Conservation (phyloP, 1,284 basidiomycete genomes). For the Pascua sp. region DNA sequence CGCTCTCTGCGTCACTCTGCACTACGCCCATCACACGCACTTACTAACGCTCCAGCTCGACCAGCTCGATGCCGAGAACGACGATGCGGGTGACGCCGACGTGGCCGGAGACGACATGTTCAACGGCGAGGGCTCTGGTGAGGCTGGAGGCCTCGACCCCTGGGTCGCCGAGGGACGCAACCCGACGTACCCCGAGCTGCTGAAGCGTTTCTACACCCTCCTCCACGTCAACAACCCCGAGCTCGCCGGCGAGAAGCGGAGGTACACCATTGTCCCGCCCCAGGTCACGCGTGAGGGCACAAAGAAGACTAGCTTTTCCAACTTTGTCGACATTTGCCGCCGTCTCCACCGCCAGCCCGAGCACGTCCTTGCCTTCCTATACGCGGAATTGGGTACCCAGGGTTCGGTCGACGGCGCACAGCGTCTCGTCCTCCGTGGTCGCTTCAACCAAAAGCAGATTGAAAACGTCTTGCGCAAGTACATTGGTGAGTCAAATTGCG, state of each 20-base stretch:
- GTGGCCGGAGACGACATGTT: slow-evolving; percentile 77
- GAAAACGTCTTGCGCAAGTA: slow-evolving; percentile 96
- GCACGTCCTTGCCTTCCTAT: slow-evolving; percentile 96
- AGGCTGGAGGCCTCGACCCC: slow-evolving; percentile 51
- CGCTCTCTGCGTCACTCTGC: neutral
- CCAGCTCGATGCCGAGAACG: slow-evolving; percentile 53
- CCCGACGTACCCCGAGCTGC: slow-evolving; percentile 88
- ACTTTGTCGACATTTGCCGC: slow-evolving; percentile 96
- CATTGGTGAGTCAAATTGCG: slow-evolving; percentile 65
- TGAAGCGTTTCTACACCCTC: slow-evolving; percentile 86
- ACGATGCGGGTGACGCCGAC: slow-evolving; percentile 68
- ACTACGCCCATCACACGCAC: neutral
- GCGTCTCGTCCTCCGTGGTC: slow-evolving; percentile 92
- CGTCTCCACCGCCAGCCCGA: slow-evolving; percentile 99
- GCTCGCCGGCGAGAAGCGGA: slow-evolving; percentile 80
- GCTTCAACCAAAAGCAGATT: slow-evolving; percentile 98
- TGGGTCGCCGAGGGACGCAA: slow-evolving; percentile 93
- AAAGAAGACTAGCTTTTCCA: slow-evolving; percentile 94
- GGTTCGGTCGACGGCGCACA: slow-evolving; percentile 91
- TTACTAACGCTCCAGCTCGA: slow-evolving; percentile 30
- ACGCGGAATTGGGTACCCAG: slow-evolving; percentile 97
- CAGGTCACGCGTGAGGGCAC: slow-evolving; percentile 88
- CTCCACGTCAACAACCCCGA: slow-evolving; percentile 93
- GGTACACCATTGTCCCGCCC: slow-evolving; percentile 97
- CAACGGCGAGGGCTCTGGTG: slow-evolving; percentile 52